phyloP scores from a whole-genome alignment of 768 basidiomycete genomes.

The Lactifluus hygrophoroides region DNA sequence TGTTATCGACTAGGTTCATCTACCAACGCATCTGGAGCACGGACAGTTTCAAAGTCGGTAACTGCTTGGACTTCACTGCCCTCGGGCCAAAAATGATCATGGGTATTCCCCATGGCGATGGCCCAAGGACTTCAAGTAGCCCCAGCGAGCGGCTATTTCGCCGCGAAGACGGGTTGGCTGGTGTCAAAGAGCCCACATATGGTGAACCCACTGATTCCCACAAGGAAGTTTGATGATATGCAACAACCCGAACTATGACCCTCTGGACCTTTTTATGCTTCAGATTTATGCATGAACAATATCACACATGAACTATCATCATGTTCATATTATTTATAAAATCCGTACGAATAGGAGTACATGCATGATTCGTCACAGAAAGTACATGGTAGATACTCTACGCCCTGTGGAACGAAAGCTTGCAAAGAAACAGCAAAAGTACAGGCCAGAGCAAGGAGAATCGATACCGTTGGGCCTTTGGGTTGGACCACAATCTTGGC shows the following conservation, averaged over 20 bases:
- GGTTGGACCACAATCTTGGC: conserved; percentile 19
- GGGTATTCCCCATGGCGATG: conserved; percentile 29
- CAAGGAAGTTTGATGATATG: conserved; percentile 1
- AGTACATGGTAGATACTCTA: conserved; percentile 19
- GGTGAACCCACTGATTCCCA: background rate
- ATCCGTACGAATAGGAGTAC: conserved; percentile 22
- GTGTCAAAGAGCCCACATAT: background rate
- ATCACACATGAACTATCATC: conserved; percentile 6
- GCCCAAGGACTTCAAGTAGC: background rate
- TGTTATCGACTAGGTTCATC: conserved; percentile 33
- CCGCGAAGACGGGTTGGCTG: background rate
- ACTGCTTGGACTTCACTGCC: conserved; percentile 44
- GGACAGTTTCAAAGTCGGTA: conserved; percentile 54
- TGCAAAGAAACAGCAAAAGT: conserved; percentile 11
- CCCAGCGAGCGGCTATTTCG: conserved; percentile 8
- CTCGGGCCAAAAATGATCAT: conserved; percentile 43
- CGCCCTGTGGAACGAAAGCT: conserved; percentile 14
- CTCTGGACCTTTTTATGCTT: background rate
- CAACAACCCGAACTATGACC: background rate
- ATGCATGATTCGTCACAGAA: conserved; percentile 16
- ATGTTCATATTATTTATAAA: conserved; percentile 20
- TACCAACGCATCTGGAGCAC: conserved; percentile 62
- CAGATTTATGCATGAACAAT: background rate
- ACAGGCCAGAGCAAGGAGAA: conserved; percentile 16
- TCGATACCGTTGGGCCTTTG: conserved; percentile 10